phyloP scores from a whole-genome alignment of 1,284 basidiomycete species.

The Ceratobasidium sp. region DNA sequence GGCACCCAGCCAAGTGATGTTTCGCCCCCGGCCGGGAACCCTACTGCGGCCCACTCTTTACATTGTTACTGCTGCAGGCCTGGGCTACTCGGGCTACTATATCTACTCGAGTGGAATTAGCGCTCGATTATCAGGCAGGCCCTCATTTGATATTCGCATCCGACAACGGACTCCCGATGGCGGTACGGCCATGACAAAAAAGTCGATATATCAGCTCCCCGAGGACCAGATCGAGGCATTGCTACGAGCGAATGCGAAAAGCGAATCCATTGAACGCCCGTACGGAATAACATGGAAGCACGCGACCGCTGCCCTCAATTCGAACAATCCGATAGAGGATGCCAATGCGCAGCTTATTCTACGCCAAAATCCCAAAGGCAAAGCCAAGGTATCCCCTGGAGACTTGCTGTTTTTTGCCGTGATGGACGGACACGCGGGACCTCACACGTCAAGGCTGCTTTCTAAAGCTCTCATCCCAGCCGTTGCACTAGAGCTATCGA shows the following conservation, averaged over 20 bases:
- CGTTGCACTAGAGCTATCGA: slow-evolving; percentile 78
- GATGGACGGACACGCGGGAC: slow-evolving; percentile 92
- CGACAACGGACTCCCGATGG: slow-evolving; percentile 38
- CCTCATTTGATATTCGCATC: slow-evolving; percentile 38
- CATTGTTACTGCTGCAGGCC: not conserved
- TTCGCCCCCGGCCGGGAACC: not conserved
- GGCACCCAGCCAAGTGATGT: not conserved
- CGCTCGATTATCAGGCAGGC: not conserved
- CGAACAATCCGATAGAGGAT: slow-evolving; percentile 93
- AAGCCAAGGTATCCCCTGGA: slow-evolving; percentile 51
- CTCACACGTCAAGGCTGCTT: slow-evolving; percentile 84
- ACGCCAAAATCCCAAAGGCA: slow-evolving; percentile 57
- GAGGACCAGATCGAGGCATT: slow-evolving; percentile 64
- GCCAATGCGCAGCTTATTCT: slow-evolving; percentile 78
- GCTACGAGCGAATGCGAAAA: slow-evolving; percentile 63
- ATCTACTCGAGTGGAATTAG: slow-evolving; percentile 3
- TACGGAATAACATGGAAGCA: slow-evolving; percentile 69
- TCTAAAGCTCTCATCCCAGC: slow-evolving; percentile 87
- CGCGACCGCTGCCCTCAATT: slow-evolving; percentile 77
- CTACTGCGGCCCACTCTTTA: slow-evolving; percentile 6
- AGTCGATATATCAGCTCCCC: slow-evolving; percentile 61
- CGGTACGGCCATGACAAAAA: slow-evolving; percentile 17
- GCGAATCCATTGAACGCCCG: slow-evolving; percentile 49
- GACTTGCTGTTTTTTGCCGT: slow-evolving; percentile 86
- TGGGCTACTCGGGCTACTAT: slow-evolving; percentile 1